phyloP scores from a whole-genome alignment of 129 eudicot genomes.

The Flaveria trinervia region DNA sequence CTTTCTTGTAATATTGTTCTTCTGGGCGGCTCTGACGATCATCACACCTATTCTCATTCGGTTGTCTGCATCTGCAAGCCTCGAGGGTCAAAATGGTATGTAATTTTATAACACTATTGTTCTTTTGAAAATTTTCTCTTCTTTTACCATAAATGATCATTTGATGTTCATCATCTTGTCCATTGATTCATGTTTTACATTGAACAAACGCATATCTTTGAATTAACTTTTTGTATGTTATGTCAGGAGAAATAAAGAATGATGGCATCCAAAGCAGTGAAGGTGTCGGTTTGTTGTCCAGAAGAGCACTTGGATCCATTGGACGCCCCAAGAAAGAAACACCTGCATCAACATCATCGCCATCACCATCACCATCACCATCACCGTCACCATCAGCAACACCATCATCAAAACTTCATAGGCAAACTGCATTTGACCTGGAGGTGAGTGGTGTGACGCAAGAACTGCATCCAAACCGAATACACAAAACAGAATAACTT shows the following conservation, averaged over 20 bases:
- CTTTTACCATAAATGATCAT: not conserved
- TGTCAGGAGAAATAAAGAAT: slow-evolving; percentile 37
- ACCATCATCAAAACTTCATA: slow-evolving; percentile 18
- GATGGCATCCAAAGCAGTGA: slow-evolving; percentile 20
- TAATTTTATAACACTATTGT: not conserved
- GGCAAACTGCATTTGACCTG: slow-evolving; percentile 4
- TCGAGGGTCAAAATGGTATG: slow-evolving; percentile 42
- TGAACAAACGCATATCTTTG: not conserved
- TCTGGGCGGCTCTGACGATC: slow-evolving; percentile 67
- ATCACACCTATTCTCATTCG: slow-evolving; percentile 70
- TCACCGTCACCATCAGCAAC: slow-evolving; percentile 30
- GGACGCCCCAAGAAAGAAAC: slow-evolving; percentile 9
- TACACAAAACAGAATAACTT: not conserved
- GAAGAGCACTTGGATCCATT: slow-evolving; percentile 57
- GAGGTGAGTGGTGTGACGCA: slow-evolving; percentile 4
- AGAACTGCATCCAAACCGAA: not conserved
- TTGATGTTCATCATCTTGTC: not conserved
- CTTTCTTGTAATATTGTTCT: slow-evolving; percentile 52
- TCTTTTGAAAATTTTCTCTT: not conserved
- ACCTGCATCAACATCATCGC: slow-evolving; percentile 24
- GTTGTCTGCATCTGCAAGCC: slow-evolving; percentile 59
- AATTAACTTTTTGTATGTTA: slow-evolving; percentile 17
- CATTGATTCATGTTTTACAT: slow-evolving; percentile 1
- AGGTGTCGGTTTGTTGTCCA: slow-evolving; percentile 38
- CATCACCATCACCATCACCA: slow-evolving; percentile 32